A percentile compares a stretch with the other conserved stretches of the same genome.
These are phyloP conservation scores for Calonectria crousiana DNA, from an alignment of 2,329 filamentous ascomycete genomes.

Conservation along the genomic window DNA sequence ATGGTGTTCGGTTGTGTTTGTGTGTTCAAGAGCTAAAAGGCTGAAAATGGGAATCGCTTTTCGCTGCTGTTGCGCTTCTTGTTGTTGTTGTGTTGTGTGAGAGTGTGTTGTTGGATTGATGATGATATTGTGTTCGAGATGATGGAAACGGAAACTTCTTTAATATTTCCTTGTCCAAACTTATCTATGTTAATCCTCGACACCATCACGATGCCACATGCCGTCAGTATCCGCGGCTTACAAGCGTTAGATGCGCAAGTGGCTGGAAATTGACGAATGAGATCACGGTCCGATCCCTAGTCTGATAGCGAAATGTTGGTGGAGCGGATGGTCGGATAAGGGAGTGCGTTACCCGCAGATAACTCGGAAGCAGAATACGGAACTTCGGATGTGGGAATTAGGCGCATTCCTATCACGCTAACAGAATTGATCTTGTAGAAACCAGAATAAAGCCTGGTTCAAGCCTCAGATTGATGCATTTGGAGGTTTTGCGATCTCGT, in stretches of 20 bases:
- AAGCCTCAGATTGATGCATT: neutral
- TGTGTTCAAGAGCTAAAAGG: neutral
- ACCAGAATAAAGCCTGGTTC: neutral
- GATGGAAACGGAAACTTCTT: neutral
- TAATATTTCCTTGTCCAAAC: conserved; percentile 12
- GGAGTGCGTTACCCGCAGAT: conserved; percentile 27
- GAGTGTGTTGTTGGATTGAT: neutral
- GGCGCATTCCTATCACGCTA: neutral
- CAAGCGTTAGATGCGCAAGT: neutral
- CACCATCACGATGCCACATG: conserved; percentile 11
- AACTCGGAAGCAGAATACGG: conserved; percentile 21
- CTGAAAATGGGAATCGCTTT: neutral
- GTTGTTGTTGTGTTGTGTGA: conserved; percentile 1
- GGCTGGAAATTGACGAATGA: conserved; percentile 11
- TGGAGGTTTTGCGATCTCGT: neutral
- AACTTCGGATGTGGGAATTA: conserved; percentile 23
- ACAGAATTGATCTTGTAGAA: neutral
- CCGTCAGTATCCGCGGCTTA: conserved; percentile 25
- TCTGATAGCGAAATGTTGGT: conserved; percentile 7
- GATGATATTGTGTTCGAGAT: neutral
- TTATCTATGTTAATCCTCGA: conserved; percentile 23
- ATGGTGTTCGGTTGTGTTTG: conserved; percentile 30
- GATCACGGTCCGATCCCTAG: conserved; percentile 3
- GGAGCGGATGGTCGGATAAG: conserved; percentile 20
- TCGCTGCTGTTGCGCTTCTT: neutral